Evolutionary conservation across 108 stramenopile genomes (phyloP).

Genomic region (Schizochytrium sp.): DNA sequence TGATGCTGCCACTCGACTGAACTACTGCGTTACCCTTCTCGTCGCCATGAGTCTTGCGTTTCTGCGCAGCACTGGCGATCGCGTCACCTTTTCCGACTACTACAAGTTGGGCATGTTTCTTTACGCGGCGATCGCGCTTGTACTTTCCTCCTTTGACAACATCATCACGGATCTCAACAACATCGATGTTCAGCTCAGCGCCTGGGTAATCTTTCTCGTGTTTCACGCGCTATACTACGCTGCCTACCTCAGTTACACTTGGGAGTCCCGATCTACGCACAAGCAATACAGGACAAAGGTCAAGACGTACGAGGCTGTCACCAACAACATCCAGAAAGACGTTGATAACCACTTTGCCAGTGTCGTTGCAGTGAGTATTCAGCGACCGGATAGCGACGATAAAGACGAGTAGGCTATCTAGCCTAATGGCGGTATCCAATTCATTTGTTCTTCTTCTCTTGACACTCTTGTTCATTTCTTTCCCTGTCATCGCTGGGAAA

Average conservation of each 20-base stretch:
- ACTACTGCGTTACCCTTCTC: not conserved
- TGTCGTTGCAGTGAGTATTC: not conserved
- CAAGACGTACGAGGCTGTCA: not conserved
- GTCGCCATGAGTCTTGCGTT: constrained; percentile 6
- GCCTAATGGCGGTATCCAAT: too few species aligned
- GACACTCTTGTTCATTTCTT: too few species aligned
- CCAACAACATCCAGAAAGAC: not conserved
- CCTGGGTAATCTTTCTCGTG: not conserved
- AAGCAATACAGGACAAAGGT: not conserved
- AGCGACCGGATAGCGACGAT: not conserved
- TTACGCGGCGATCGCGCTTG: not conserved
- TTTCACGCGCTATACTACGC: not conserved
- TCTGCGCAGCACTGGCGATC: not conserved
- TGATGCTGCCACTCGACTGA: not conserved
- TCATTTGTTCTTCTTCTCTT: too few species aligned
- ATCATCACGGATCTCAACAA: not conserved
- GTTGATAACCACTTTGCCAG: not conserved
- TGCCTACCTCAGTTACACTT: not conserved
- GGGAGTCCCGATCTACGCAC: not conserved
- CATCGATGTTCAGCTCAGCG: not conserved
- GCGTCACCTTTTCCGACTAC: not conserved
- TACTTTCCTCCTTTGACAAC: not conserved
- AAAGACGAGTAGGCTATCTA: not conserved
- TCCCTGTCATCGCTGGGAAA: too few species aligned
- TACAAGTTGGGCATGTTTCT: constrained; percentile 13